Base-by-base conservation (phyloP, 257 asterid species). In the Solanum tacnaense region DNA sequence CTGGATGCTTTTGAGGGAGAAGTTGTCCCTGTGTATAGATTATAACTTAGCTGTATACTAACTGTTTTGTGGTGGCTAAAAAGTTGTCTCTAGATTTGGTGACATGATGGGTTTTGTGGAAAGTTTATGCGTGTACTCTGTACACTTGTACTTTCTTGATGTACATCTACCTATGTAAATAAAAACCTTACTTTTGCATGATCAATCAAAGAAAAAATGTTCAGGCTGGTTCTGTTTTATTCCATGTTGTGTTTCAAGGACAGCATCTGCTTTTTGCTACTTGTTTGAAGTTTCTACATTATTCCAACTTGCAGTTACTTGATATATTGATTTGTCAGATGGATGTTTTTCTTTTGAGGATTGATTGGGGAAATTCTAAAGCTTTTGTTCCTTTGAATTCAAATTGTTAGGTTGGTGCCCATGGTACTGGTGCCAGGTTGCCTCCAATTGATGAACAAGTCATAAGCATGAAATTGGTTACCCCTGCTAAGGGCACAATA, bases 371-470 rank as follows among this genome's bases (percentile, higher is more conserved):
- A 29, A 49, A 46, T 81, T 46, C 68, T 81, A 27, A 81, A 81
- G 68, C 85, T 29, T 46, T 81, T 81, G 18, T 82, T 86, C 84
- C 60, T 72, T 81, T 87, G 29, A 36, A 83, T 32, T 62, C 84
- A 84, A 86, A 86, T 84, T 39, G 86, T 88, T 91, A 97, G 99
- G 98, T 97, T 88, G 99, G 99, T 84, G 99, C 98, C 2, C 99
- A 97, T 89, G 99, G 99, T 60, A 96, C 99, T 52, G 99, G 99
- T 86, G 98, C 98, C 65, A 94, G 92, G 92, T 89, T 97, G 86
- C 99, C 98, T 83, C 99, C 99, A 13, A 93, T 97, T 25, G 99
- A 96, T 58, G 99, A 97, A 93, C 99, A 97, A 90, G 98, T 96
- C 88, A 89, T 97, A 90, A 96, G 99, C 95, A 93, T 97, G 98